Percentiles rank a stretch among this genome's conserved stretches.
Evolutionary conservation across 257 asterid genomes (phyloP).

Genomic region (Penstemon barbatus): DNA sequence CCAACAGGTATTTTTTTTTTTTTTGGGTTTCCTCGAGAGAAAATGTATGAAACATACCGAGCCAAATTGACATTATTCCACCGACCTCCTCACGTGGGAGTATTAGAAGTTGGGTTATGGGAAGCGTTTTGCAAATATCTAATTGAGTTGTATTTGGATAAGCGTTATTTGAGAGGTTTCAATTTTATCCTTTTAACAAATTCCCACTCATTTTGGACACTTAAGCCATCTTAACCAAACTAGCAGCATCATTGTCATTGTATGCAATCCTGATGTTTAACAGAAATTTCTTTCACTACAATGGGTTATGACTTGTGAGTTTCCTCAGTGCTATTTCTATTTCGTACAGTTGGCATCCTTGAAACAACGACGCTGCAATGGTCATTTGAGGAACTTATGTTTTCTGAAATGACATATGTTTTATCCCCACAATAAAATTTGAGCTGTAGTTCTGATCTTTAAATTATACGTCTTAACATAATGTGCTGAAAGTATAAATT

Average conservation of each 20-base stretch:
- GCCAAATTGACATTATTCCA: background rate
- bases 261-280: background rate
- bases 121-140: background rate
- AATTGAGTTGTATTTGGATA: background rate
- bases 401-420: conserved; percentile 22
- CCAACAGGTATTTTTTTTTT: conserved; percentile 34
- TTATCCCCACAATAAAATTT: too few relatives aligned
- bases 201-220: background rate
- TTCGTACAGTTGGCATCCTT: background rate
- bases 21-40: background rate
- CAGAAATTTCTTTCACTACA: background rate
- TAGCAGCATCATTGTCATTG: background rate
- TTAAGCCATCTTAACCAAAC: background rate
- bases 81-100: background rate
- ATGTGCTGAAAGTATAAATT: too few relatives aligned
- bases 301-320: background rate
- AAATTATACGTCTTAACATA: too few relatives aligned
- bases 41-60: background rate
- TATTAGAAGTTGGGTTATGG: background rate
- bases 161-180: background rate
- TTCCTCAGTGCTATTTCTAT: background rate
- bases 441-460: too few relatives aligned
- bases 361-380: background rate
- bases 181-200: background rate
- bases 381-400: conserved; percentile 12